Percentiles rank a stretch among this genome's conserved stretches.
These are phyloP conservation scores for Geosmithia morbida DNA, from an alignment of 2,329 filamentous ascomycete genomes.

Conservation along the genomic window DNA sequence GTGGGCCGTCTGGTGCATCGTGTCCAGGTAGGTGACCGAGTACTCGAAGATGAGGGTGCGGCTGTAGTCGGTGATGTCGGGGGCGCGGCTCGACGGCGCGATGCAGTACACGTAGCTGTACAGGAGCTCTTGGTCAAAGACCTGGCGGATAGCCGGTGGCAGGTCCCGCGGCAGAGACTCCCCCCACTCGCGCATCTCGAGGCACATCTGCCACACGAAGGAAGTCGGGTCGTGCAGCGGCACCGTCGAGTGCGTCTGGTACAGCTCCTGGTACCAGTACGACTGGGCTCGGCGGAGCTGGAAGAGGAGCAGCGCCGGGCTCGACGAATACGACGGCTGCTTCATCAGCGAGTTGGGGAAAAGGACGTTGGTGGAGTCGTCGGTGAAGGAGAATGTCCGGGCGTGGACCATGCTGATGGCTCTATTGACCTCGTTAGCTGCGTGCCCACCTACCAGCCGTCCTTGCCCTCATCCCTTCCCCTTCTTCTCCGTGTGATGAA, in stretches of 20 bases:
- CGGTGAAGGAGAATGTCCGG: slow-evolving; percentile 83
- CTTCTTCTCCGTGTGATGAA: background rate
- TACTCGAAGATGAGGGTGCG: slow-evolving; percentile 77
- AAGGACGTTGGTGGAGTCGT: slow-evolving; percentile 73
- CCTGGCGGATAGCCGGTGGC: slow-evolving; percentile 50
- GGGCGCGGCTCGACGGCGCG: slow-evolving; percentile 62
- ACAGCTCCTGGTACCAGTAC: slow-evolving; percentile 76
- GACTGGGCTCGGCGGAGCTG: slow-evolving; percentile 78
- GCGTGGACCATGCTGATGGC: slow-evolving; percentile 81
- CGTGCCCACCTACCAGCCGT: no score
- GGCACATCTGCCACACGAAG: slow-evolving; percentile 64
- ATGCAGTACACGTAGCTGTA: slow-evolving; percentile 89
- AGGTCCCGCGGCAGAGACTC: slow-evolving; percentile 56
- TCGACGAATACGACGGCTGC: slow-evolving; percentile 35
- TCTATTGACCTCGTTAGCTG: slow-evolving; percentile 32
- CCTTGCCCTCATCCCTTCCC: background rate
- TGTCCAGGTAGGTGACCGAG: slow-evolving; percentile 65
- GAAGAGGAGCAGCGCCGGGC: slow-evolving; percentile 65
- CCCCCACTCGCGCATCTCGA: slow-evolving; percentile 69
- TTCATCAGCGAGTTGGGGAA: slow-evolving; percentile 44
- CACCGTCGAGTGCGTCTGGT: slow-evolving; percentile 54
- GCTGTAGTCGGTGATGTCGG: slow-evolving; percentile 59
- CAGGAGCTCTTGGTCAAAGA: slow-evolving; percentile 77
- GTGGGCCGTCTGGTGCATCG: slow-evolving; percentile 53
- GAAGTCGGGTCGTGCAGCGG: slow-evolving; percentile 54